These are phyloP conservation scores for Smittium mucronatum DNA, from an alignment of 371 early-diverging fungal species.

Conservation along the genomic window DNA sequence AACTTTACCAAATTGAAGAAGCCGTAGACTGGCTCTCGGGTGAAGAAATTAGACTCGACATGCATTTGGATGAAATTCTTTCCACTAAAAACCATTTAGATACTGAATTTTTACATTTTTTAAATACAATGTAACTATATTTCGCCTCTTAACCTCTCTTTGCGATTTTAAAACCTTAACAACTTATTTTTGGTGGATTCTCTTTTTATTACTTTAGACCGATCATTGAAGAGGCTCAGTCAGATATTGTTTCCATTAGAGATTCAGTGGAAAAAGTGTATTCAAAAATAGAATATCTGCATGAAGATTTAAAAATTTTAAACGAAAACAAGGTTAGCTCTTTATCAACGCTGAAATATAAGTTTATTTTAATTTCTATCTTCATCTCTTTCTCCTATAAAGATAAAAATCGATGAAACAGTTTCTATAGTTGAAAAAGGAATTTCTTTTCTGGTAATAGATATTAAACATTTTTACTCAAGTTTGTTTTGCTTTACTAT, in stretches of 20 bases:
- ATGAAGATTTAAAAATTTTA: not conserved
- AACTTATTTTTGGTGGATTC: not conserved
- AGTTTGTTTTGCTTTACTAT: not conserved
- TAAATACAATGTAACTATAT: slow-evolving; percentile 1
- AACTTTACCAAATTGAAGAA: slow-evolving; percentile 6
- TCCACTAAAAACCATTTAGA: not conserved
- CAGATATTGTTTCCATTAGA: not conserved
- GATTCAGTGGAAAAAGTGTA: not conserved
- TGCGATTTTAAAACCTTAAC: not conserved
- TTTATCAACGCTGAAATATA: not conserved
- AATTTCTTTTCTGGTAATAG: not conserved
- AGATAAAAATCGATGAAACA: not conserved
- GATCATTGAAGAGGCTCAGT: not conserved
- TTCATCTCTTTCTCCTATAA: not conserved
- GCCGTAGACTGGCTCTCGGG: not conserved
- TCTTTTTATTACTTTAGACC: not conserved
- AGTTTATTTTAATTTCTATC: not conserved
- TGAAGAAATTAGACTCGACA: slow-evolving; percentile 1
- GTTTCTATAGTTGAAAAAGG: not conserved
- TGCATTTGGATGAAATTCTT: not conserved
- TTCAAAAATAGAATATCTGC: not conserved
- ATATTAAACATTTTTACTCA: too few relatives aligned
- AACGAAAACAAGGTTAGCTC: slow-evolving; percentile 1
- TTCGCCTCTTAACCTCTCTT: not conserved
- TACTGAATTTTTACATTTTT: not conserved